Evolutionary conservation across 2,329 filamentous ascomycete genomes (phyloP), one percentile per base, ranked within the genome.

Genomic region (Exophiala lecanii-corni): DNA sequence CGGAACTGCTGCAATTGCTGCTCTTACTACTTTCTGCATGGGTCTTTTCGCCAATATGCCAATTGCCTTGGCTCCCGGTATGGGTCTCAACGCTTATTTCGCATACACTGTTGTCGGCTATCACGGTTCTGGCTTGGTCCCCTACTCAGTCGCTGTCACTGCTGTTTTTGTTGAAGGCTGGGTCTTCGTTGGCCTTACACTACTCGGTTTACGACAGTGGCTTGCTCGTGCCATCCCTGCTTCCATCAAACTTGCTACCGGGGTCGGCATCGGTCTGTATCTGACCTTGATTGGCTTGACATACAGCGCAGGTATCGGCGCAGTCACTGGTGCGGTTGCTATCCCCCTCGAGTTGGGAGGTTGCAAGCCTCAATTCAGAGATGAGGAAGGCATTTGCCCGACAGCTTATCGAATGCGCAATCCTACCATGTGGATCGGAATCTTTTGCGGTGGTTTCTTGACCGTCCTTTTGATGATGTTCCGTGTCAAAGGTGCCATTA

Each of bases 111-210:
- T 87, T 33, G 87, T 94, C 43, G 88, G 88, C 3, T 79, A 72
- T 57, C 82, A 89, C 60, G 88, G 87, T 32, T 75, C 72, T 16
- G 86, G 86, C 2, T 71, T 75, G 25, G 81, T 94, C 6, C 79
- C 86, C 1, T 94, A 86, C 60, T 64, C 76, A 40, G 74, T 89
- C 31, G 88, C 88, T 23, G 68, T 94, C 26, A 92, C 87, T 3
- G 87, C 88, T 41, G 88, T 92, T 53, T 94, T 94, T 60, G 82
- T 92, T 10, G 88, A 94, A 64, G 88, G 88, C 26, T 86, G 85
- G 62, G 81, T 94, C 49, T 94, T 94, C 66, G 78, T 94, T 38
- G 84, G 70, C 2, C 74, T 94, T 30, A 88, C 88, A 1, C 62
- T 94, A 25, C 72, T 89, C 39, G 88, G 88, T 26, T 75, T 94